Base-by-base conservation (phyloP, 108 stramenopile species). In the Skeletonema menzelii region DNA sequence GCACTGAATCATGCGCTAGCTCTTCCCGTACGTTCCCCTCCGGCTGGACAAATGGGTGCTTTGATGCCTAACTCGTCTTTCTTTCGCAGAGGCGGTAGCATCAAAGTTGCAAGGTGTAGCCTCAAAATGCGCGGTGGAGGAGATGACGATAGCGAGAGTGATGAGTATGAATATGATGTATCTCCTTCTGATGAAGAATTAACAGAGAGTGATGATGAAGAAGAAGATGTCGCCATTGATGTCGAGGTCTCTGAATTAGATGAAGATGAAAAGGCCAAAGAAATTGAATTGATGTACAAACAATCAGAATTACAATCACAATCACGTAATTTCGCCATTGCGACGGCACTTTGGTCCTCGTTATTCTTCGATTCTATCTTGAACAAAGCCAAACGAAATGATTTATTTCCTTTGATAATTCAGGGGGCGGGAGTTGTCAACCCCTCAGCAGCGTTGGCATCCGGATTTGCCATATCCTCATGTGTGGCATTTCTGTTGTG, bases 291-390 rank as follows among this genome's bases (percentile, higher is more conserved):
- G 15, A 27, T 44, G 5, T 26, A 49, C 11, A 40, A 49, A 17
- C 8, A 55, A 67, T 17, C 27, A 28, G 22, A 7, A n/a, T 46
- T 67, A 8, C 63, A 53, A n/a, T 38, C 37, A 30, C 67, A 69
- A 64, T 69, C 75, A 26, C 22, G 75, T 12, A 76, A 76, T 47
- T 76, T 63, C 22, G 75, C 47, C n/a, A 76, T 76, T 42, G 67
- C 63, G 12, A 69, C 75, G 19, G 75, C 68, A 8, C 46, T 76
- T 5, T 76, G 75, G 75, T 62, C 75, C 4, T 76, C 75, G 15
- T 62, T 76, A 27, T 68, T 76, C 63, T 76, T 76, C 44, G 75
- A 76, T 38, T 34, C 68, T 2, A 35, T 76, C 13, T 46, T 76
- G 17, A 76, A 76, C 37, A 76, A 76, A 22, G 61, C 62, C 12